A percentile compares a stretch with the other conserved stretches of the same genome.
phyloP scores from a whole-genome alignment of 2,329 filamentous ascomycete genomes.

The Phaeosphaeria sp. region DNA sequence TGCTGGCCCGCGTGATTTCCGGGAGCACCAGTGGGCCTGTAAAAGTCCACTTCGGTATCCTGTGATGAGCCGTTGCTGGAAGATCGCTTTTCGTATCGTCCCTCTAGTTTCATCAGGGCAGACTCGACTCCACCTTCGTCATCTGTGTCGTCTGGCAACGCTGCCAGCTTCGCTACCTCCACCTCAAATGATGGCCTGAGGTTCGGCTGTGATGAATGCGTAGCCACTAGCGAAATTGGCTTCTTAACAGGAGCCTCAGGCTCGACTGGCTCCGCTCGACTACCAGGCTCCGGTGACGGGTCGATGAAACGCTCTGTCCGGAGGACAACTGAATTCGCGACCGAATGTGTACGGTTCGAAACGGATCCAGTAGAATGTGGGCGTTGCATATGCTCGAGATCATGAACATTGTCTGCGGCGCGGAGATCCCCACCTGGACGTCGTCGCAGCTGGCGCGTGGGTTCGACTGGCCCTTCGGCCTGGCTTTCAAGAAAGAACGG shows the following conservation, averaged over 20 bases:
- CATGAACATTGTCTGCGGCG: conserved; percentile 54
- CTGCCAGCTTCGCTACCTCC: conserved; percentile 84
- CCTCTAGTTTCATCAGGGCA: conserved; percentile 90
- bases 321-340: conserved; percentile 47
- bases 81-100: conserved; percentile 70
- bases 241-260: conserved; percentile 29
- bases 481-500: conserved; percentile 47
- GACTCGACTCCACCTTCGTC: conserved; percentile 85
- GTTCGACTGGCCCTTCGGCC: conserved; percentile 24
- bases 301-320: conserved; percentile 38
- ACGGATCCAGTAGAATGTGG: conserved; percentile 57
- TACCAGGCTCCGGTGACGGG: conserved; percentile 15
- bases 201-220: conserved; percentile 62
- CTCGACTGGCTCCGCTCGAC: conserved; percentile 12
- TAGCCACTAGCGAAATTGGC: conserved; percentile 53
- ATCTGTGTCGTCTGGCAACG: conserved; percentile 83
- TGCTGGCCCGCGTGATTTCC: conserved; percentile 20
- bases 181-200: conserved; percentile 79
- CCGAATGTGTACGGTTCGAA: conserved; percentile 52
- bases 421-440: conserved; percentile 58
- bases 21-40: conserved; percentile 28
- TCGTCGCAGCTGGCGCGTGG: conserved; percentile 52
- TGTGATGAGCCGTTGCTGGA: conserved; percentile 30
- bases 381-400: conserved; percentile 50
- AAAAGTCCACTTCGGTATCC: conserved; percentile 27